These are phyloP conservation scores for Komagataella kurtzmanii DNA, from an alignment of 805 yeast species.

Conservation along the genomic window DNA sequence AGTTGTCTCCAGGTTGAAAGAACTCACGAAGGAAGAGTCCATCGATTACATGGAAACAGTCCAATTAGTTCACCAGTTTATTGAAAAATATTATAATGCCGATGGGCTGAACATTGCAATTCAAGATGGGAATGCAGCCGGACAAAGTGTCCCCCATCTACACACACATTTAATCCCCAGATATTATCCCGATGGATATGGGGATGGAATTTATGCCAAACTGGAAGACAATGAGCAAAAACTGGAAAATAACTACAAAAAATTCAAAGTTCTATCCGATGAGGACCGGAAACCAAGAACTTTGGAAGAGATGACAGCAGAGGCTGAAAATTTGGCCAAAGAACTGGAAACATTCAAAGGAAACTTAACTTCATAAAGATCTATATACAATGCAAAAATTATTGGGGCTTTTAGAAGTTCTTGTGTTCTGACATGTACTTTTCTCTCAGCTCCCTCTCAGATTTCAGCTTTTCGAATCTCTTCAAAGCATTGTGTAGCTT, in stretches of 20 bases:
- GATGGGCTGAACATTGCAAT: conserved; percentile 83
- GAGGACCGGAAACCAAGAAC: conserved; percentile 45
- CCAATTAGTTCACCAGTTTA: conserved; percentile 56
- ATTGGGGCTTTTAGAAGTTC: neutral
- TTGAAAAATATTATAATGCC: conserved; percentile 56
- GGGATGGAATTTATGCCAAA: conserved; percentile 61
- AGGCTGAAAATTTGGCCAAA: conserved; percentile 42
- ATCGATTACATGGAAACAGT: conserved; percentile 68
- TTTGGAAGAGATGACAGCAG: conserved; percentile 53
- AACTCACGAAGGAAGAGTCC: conserved; percentile 59
- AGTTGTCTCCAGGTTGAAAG: conserved; percentile 49
- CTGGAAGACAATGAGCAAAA: conserved; percentile 46
- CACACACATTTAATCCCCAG: conserved; percentile 94
- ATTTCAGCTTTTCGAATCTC: conserved; percentile 38
- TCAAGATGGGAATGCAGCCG: conserved; percentile 94
- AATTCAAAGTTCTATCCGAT: conserved; percentile 26
- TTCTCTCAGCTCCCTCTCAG: conserved; percentile 17
- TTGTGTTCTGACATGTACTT: conserved; percentile 5
- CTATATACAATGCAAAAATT: neutral
- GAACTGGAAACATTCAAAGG: conserved; percentile 21
- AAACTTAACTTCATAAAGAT: neutral
- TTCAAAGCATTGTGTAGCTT: conserved; percentile 50
- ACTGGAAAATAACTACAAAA: conserved; percentile 13
- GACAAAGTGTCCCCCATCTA: conserved; percentile 91
- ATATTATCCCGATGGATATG: conserved; percentile 38